These are phyloP conservation scores for Cruciata laevipes DNA, from an alignment of 257 asterid genomes.

Conservation along the genomic window DNA sequence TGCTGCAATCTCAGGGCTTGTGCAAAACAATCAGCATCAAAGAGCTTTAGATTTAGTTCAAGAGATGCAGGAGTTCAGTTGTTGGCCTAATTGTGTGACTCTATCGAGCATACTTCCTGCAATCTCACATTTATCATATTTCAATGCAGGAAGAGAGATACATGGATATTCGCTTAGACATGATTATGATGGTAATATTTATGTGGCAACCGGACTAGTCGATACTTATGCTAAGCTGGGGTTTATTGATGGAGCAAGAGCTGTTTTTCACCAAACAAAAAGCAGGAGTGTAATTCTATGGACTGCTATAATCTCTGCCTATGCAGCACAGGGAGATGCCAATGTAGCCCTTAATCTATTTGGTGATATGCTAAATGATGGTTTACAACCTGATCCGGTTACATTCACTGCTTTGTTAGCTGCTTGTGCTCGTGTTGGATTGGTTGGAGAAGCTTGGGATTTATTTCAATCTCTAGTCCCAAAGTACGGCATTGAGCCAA, in stretches of 20 bases:
- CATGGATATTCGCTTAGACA: constrained; percentile 63
- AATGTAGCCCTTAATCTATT: constrained; percentile 46
- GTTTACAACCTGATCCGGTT: constrained; percentile 53
- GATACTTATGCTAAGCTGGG: constrained; percentile 81
- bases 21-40: constrained; percentile 56
- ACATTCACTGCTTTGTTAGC: constrained; percentile 70
- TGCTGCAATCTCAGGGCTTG: constrained; percentile 69
- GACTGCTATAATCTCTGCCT: constrained; percentile 80
- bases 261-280: constrained; percentile 41
- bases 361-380: constrained; percentile 44
- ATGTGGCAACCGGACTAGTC: constrained; percentile 57
- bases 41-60: constrained; percentile 40
- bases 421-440: constrained; percentile 82
- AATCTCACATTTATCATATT: constrained; percentile 45
- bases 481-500: constrained; percentile 46
- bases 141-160: constrained; percentile 61
- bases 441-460: constrained; percentile 52
- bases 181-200: constrained; percentile 42
- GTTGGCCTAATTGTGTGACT: constrained; percentile 55
- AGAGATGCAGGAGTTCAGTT: constrained; percentile 51
- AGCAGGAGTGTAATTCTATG: constrained; percentile 63
- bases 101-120: constrained; percentile 73
- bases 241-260: constrained; percentile 47
- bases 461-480: constrained; percentile 43
- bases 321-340: constrained; percentile 80